Base-by-base conservation (phyloP, 495 filamentous ascomycete genomes). In the Annulohypoxylon bovei region DNA sequence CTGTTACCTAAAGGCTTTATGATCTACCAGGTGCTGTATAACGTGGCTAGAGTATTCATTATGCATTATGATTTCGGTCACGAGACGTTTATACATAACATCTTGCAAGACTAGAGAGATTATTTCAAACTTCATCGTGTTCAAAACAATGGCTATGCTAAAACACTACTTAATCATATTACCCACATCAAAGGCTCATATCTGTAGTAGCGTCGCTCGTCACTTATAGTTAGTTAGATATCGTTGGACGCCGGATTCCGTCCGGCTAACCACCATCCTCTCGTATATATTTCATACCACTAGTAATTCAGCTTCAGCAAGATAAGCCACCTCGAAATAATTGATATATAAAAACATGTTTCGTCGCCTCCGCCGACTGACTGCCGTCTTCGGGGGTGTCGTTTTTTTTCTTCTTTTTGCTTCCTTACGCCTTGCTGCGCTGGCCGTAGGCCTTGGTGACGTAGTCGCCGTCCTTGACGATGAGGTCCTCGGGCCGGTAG, bases 391-490 rank as follows among this genome's bases (percentile, higher is more conserved):
- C n/a, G n/a, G n/a, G n/a, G n/a, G n/a, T n/a, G n/a, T n/a, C n/a
- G n/a, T n/a, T n/a, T n/a, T n/a, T n/a, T n/a, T n/a, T n/a, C n/a
- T n/a, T n/a, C n/a, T 32, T 32, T 32, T 32, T 18, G 14, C 1
- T 4, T 32, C 22, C 49, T 74, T 75, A 75, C 3, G 75, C 83
- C 81, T 88, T 87, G 73, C 84, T 83, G 64, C 94, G 85, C 88
- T 95, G 88, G 61, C 95, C 95, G 80, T 98, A 98, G 6, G 95
- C 89, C 89, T 92, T 97, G 72, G 95, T 98, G 67, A 92, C 95
- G 76, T 98, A 99, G 77, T 97, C 93, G 75, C 95, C 95, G 68
- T 87, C 84, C 82, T 92, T 84, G 70, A 98, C 93, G 76, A 99
- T 99, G 81, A 99, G 81, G 77, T 99, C 95, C 87, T 97, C 83